Evolutionary conservation across 192 early-diverging fungal genomes (phyloP), one percentile per base, ranked within the genome.

Genomic region (Coemansia sp.): DNA sequence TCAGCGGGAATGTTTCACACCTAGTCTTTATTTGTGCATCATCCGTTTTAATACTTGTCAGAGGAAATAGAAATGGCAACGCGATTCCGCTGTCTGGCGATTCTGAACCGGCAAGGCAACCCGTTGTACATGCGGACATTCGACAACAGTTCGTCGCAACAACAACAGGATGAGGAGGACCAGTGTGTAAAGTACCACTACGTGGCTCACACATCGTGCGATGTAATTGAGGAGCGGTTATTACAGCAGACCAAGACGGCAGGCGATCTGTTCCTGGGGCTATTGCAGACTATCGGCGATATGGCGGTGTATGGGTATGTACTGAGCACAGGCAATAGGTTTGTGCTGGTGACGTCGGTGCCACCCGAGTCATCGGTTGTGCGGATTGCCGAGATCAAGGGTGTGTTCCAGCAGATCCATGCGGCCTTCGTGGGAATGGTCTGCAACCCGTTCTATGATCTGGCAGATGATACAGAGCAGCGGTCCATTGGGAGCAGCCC

Each of bases 261-360:
- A 25, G 72, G 84, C 14, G 94, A 96, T 55, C 68, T 92, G 70
- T 98, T 92, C 57, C 74, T 98, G 22, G 96, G 96, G 3, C 75
- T 95, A 23, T 68, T 98, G 48, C 92, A 91, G 57, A 86, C 90
- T 3, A 88, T 95, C 67, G 96, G 95, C 64, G 94, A 96, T 57
- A 65, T 96, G 27, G 89, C 89, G 10, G 90, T 98, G 65, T 94
- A 88, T 61, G 95, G 94, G 13, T 96, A 92, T 65, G 85, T 92
- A 44, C 88, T 90, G 64, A 96, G 94, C 68, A 96, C 96, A 2
- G 83, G 87, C 25, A 83, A 91, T 47, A 91, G 92, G 53, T 82
- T 92, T 40, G 74, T 91, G 5, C 71, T 89, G 4, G 79, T 93
- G 0, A 71, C 89, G 1, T 82, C 86, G 2, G 86, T 89, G 10